These are phyloP conservation scores for Paraleonurus japonicus DNA, from an alignment of 257 asterid genomes.

Conservation along the genomic window DNA sequence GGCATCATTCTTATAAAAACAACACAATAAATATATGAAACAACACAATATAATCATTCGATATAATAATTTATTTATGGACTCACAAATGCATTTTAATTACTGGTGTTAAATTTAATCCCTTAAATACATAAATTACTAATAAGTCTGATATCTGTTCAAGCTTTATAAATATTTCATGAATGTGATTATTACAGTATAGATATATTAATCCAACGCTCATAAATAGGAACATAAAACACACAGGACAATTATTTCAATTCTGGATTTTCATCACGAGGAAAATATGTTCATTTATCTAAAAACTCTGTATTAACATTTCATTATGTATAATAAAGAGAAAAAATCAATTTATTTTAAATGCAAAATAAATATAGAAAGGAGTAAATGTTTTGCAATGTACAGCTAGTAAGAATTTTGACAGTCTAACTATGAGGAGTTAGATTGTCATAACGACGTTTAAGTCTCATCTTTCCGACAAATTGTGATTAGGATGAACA, in stretches of 20 bases:
- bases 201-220: not conserved
- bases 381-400: not conserved
- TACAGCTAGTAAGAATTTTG: constrained; percentile 41
- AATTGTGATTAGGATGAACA: constrained; percentile 30
- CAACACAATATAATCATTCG: too few relatives aligned
- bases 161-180: not conserved
- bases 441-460: constrained; percentile 51
- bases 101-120: too few relatives aligned
- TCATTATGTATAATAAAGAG: not conserved
- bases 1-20: not conserved
- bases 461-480: constrained; percentile 52
- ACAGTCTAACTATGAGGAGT: constrained; percentile 43
- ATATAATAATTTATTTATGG: too few relatives aligned
- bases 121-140: not conserved
- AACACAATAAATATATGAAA: too few relatives aligned
- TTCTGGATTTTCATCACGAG: not conserved
- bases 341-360: too few relatives aligned
- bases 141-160: not conserved
- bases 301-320: too few relatives aligned
- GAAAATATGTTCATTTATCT: not conserved
- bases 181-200: not conserved
- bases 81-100: not conserved
- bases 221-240: not conserved
- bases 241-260: not conserved
- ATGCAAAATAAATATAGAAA: not conserved